Conservation (phyloP, 225 moss, liverwort and hornwort genomes). For the Sphagnum tenellum region DNA sequence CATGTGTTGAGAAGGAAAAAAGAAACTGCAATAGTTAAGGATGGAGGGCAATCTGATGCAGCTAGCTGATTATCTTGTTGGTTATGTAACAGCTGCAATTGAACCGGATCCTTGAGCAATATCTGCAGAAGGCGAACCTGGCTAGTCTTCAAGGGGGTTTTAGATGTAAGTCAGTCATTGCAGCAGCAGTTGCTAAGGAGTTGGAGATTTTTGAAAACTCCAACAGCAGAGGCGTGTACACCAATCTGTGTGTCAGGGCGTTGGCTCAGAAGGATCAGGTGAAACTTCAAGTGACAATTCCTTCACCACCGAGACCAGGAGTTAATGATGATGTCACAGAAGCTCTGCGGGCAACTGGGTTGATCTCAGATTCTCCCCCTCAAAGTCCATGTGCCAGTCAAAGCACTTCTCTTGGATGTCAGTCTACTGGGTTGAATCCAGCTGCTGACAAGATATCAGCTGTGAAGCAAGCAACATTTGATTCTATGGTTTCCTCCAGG, state of each 20-base stretch:
- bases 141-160: conserved; percentile 36
- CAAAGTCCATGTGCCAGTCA: conserved; percentile 20
- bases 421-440: no score
- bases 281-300: conserved; percentile 32
- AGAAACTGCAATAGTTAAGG: background rate
- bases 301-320: conserved; percentile 26
- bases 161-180: conserved; percentile 58
- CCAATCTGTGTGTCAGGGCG: conserved; percentile 82
- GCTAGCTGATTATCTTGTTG: background rate
- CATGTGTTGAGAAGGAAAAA: no score
- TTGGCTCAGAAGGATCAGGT: conserved; percentile 52
- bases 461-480: no score
- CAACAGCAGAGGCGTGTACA: conserved; percentile 86
- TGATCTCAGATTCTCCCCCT: conserved; percentile 59
- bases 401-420: background rate
- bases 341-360: conserved; percentile 50
- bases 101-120: conserved; percentile 84
- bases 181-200: conserved; percentile 72
- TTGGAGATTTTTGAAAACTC: conserved; percentile 58
- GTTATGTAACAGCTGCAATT: conserved; percentile 56
- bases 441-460: no score
- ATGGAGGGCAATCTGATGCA: background rate
- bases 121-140: conserved; percentile 55
- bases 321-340: conserved; percentile 23
- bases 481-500: no score